These are phyloP conservation scores for Phytopythium chamaehyphon DNA, from an alignment of 352 stramenopile species.

Conservation along the genomic window DNA sequence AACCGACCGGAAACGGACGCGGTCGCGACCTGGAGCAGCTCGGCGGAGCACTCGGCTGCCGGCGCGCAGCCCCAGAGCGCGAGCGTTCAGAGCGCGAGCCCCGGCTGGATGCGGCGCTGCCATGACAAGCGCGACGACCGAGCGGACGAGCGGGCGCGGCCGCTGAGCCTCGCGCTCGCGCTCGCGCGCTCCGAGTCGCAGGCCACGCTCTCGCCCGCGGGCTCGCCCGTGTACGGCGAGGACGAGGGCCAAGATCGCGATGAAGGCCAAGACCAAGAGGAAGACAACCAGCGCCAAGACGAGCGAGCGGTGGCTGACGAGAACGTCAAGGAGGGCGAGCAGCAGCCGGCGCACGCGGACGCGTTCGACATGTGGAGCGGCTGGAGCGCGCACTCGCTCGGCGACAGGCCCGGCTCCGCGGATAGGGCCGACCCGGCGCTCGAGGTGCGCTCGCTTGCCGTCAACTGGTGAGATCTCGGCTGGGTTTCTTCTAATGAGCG, in stretches of 20 bases:
- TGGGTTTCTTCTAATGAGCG: no score
- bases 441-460: not conserved
- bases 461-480: no score
- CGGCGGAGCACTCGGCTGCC: no score
- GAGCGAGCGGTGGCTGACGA: no score
- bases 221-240: conserved; percentile 11
- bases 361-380: conserved; percentile 35
- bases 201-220: conserved; percentile 21
- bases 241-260: not conserved
- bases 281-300: not conserved
- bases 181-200: conserved; percentile 18
- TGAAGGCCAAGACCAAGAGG: not conserved
- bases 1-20: no score
- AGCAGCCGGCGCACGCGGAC: conserved; percentile 8
- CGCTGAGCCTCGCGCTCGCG: not conserved
- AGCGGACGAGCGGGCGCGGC: not conserved
- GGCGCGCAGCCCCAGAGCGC: no score
- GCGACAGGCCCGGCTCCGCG: conserved; percentile 14
- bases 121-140: no score
- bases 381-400: conserved; percentile 34
- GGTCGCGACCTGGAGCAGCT: not conserved
- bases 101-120: no score
- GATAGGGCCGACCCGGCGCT: conserved; percentile 15
- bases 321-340: not conserved
- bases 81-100: no score